Percentiles rank a stretch among this genome's conserved stretches.
These are phyloP conservation scores for Boletus sp. DNA, from an alignment of 768 basidiomycete genomes.

Conservation along the genomic window DNA sequence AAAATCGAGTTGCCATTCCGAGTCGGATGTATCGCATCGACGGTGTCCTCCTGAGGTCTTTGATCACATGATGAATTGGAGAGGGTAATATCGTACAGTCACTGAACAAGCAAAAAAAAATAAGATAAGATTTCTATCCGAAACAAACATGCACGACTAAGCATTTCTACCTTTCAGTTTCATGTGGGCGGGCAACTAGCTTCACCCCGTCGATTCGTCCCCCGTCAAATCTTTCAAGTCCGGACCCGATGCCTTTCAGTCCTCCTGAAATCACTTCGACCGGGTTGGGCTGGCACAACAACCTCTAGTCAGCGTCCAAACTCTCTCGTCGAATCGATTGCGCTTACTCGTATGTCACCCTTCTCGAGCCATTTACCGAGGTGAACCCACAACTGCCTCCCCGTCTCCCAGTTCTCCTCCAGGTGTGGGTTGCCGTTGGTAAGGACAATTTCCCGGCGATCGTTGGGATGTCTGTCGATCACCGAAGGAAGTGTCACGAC, in stretches of 20 bases:
- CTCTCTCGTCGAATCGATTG: neutral
- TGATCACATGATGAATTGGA: constrained; percentile 18
- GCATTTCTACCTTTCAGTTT: constrained; percentile 37
- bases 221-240: constrained; percentile 40
- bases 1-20: constrained; percentile 31
- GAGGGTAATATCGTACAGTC: constrained; percentile 21
- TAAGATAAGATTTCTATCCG: constrained; percentile 27
- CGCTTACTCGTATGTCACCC: constrained; percentile 31
- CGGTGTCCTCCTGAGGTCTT: constrained; percentile 28
- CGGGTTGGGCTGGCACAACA: constrained; percentile 39
- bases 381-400: constrained; percentile 31
- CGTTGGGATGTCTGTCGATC: constrained; percentile 25
- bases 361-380: constrained; percentile 31
- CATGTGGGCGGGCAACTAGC: constrained; percentile 43
- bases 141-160: constrained; percentile 18
- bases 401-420: constrained; percentile 35
- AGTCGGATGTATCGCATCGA: constrained; percentile 33
- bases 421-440: constrained; percentile 33
- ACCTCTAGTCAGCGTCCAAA: neutral
- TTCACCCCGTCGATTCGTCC: constrained; percentile 45
- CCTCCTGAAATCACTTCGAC: constrained; percentile 43
- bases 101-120: constrained; percentile 18
- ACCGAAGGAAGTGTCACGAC: constrained; percentile 34
- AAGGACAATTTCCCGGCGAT: constrained; percentile 30
- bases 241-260: constrained; percentile 41